phyloP scores from a whole-genome alignment of 257 asterid genomes.

The Solanum bulbocastanum region DNA sequence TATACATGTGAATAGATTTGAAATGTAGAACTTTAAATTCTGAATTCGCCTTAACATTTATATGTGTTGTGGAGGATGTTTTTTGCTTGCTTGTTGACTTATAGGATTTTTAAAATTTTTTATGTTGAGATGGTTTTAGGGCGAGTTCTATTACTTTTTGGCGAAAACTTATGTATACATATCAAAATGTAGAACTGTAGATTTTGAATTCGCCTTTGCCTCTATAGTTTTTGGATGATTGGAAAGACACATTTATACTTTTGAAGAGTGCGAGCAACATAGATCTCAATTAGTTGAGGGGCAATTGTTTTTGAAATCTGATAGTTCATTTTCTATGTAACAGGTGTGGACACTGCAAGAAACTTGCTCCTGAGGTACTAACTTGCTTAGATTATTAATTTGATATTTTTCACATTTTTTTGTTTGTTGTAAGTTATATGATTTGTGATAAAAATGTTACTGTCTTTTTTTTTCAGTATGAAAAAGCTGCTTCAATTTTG shows the following conservation, averaged over 20 bases:
- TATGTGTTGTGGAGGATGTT: neutral
- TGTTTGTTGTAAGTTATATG: neutral
- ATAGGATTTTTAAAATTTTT: too few species aligned
- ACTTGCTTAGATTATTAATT: neutral
- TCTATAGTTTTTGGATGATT: neutral
- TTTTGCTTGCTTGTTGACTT: neutral
- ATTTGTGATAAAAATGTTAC: neutral
- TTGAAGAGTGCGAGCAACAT: neutral
- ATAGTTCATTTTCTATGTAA: neutral
- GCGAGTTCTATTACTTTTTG: neutral
- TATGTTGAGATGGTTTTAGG: too few species aligned
- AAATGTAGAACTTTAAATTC: neutral
- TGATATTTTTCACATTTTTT: neutral
- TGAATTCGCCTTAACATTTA: neutral
- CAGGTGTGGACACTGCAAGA: conserved; percentile 97
- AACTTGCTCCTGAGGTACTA: conserved; percentile 91
- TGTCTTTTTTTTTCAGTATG: conserved; percentile 31
- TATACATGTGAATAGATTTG: neutral
- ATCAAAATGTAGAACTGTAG: neutral
- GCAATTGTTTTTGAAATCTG: neutral
- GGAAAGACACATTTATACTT: fast-evolving
- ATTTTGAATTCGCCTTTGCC: neutral
- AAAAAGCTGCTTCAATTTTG: conserved; percentile 62
- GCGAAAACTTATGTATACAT: neutral
- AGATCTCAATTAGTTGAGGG: neutral